A percentile compares a stretch with the other conserved stretches of the same genome.
phyloP scores from a whole-genome alignment of 2,329 filamentous ascomycete genomes.

The Setomelanomma holmii region DNA sequence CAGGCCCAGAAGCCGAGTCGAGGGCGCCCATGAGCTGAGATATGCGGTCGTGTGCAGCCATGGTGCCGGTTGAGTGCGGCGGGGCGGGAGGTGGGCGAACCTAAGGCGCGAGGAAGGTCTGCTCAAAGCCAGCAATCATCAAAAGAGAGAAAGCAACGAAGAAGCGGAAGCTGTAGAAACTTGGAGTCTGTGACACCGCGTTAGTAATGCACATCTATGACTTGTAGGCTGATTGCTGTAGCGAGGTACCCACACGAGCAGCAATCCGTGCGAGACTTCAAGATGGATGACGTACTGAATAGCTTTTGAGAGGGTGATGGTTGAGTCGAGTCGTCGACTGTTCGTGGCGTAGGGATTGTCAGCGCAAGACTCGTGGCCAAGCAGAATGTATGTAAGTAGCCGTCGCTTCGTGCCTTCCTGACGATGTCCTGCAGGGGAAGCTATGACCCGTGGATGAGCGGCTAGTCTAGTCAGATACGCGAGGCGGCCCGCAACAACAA shows the following conservation, averaged over 20 bases:
- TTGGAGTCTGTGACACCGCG: slow-evolving; percentile 14
- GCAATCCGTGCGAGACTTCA: background rate
- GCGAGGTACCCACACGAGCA: slow-evolving; percentile 10
- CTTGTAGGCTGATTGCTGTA: slow-evolving; percentile 13
- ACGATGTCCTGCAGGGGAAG: slow-evolving; percentile 27
- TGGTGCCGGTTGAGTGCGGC: slow-evolving; percentile 30
- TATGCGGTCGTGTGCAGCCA: slow-evolving; percentile 51
- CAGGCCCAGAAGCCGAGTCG: slow-evolving; percentile 60
- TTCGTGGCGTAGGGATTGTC: slow-evolving; percentile 8
- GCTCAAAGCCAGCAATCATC: slow-evolving; percentile 27
- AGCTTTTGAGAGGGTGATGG: slow-evolving; percentile 4
- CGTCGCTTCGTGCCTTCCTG: slow-evolving; percentile 27
- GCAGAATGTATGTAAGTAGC: slow-evolving; percentile 36
- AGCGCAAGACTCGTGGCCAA: slow-evolving; percentile 1
- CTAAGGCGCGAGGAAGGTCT: slow-evolving; percentile 22
- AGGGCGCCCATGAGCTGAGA: slow-evolving; percentile 51
- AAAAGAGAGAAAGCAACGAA: slow-evolving; percentile 29
- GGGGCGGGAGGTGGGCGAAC: slow-evolving; percentile 14
- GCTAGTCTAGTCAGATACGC: slow-evolving; percentile 17
- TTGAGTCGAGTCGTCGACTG: background rate
- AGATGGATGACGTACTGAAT: slow-evolving; percentile 17
- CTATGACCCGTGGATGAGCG: slow-evolving; percentile 18
- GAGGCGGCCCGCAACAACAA: slow-evolving; percentile 11
- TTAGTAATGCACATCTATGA: slow-evolving; percentile 22
- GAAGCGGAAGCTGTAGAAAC: slow-evolving; percentile 9